phyloP scores from a whole-genome alignment of 176 grass and related monocot species.

The Aegilops bicornis region DNA sequence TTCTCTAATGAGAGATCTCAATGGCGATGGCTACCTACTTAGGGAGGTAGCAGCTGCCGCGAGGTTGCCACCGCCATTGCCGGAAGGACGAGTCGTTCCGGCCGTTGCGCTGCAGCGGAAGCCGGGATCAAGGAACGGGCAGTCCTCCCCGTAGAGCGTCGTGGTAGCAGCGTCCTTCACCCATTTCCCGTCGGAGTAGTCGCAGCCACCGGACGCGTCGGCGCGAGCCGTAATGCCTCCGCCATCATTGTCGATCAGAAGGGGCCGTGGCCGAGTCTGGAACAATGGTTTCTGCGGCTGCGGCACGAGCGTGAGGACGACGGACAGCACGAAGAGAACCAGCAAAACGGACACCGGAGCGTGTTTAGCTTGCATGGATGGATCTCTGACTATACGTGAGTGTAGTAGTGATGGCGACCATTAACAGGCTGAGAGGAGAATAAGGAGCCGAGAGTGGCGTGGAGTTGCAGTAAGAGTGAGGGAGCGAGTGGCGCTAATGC shows the following conservation, averaged over 20 bases:
- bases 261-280: background rate
- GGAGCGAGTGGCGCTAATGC: background rate
- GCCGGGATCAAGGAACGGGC: slow-evolving; percentile 62
- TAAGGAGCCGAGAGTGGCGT: background rate
- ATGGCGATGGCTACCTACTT: slow-evolving; percentile 27
- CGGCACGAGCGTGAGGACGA: background rate
- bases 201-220: background rate
- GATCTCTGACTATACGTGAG: background rate
- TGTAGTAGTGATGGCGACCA: background rate
- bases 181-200: slow-evolving; percentile 58
- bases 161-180: slow-evolving; percentile 2
- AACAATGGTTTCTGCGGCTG: background rate
- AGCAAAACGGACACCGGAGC: slow-evolving; percentile 18
- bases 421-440: background rate
- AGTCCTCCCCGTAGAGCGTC: slow-evolving; percentile 41
- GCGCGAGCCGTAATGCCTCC: background rate
- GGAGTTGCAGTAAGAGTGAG: background rate
- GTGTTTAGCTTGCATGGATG: slow-evolving; percentile 27
- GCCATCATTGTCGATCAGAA: background rate
- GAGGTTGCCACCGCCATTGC: slow-evolving; percentile 55
- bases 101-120: slow-evolving; percentile 64
- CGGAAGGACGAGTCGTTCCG: slow-evolving; percentile 31
- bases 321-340: slow-evolving; percentile 16
- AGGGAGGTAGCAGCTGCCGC: slow-evolving; percentile 32
- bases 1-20: background rate